Conservation (phyloP, 257 asterid species). For the Solanum virginianum region DNA sequence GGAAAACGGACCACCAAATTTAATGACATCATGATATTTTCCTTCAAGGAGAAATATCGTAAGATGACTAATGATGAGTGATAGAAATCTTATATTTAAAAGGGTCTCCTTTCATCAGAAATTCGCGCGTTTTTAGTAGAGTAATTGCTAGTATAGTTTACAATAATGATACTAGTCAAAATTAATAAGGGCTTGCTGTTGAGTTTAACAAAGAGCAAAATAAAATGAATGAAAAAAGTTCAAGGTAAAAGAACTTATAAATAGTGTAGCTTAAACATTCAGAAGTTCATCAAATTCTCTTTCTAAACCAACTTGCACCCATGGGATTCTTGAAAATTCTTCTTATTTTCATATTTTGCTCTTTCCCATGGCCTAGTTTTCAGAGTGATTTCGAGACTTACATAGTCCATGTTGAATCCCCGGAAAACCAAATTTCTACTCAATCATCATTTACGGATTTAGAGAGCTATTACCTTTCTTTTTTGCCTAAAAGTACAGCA, state of each 20-base stretch:
- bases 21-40: not conserved
- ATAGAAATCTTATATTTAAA: not conserved
- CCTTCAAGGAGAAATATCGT: not conserved
- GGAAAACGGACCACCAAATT: not conserved
- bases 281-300: not conserved
- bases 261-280: not conserved
- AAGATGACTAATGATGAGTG: not conserved
- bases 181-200: not conserved
- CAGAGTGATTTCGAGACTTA: slow-evolving; percentile 14
- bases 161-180: not conserved
- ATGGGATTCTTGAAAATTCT: not conserved
- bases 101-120: not conserved
- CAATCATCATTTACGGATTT: not conserved
- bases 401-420: slow-evolving; percentile 26
- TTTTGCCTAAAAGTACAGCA: slow-evolving; percentile 10
- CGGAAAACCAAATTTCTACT: not conserved
- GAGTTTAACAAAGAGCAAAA: not conserved
- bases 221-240: not conserved
- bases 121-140: not conserved
- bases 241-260: not conserved
- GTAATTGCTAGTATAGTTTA: not conserved
- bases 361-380: not conserved
- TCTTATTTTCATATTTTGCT: not conserved
- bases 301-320: not conserved
- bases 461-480: slow-evolving; percentile 24